Evolutionary conservation across 2,329 filamentous ascomycete genomes (phyloP).

Genomic region (Neonectria neomacrospora): DNA sequence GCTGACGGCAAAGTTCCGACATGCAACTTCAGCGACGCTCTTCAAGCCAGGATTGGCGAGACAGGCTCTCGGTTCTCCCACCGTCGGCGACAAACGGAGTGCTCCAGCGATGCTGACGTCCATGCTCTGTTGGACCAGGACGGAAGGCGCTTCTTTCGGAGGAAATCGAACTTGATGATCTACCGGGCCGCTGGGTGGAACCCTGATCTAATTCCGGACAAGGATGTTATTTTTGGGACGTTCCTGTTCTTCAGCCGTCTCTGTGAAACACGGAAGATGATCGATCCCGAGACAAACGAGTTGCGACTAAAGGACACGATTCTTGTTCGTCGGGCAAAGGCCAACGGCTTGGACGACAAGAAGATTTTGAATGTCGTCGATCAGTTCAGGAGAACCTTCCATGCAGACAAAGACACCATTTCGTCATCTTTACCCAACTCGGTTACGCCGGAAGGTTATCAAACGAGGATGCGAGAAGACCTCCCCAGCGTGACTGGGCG

Average conservation of each 20-base stretch:
- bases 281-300: slow-evolving; percentile 46
- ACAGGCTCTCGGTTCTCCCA: neutral
- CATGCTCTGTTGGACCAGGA: slow-evolving; percentile 6
- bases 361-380: neutral
- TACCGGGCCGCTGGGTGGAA: slow-evolving; percentile 50
- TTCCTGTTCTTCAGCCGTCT: slow-evolving; percentile 43
- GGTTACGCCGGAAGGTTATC: neutral
- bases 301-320: slow-evolving; percentile 44
- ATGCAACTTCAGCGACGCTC: slow-evolving; percentile 20
- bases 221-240: slow-evolving; percentile 43
- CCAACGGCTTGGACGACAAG: slow-evolving; percentile 6
- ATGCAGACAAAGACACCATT: neutral
- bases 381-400: neutral
- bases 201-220: slow-evolving; percentile 50
- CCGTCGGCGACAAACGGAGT: neutral
- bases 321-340: slow-evolving; percentile 40
- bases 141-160: slow-evolving; percentile 46
- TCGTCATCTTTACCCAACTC: neutral
- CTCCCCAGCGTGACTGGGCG: neutral
- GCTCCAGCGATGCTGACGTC: too few relatives aligned
- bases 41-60: slow-evolving; percentile 2
- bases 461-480: neutral
- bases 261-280: slow-evolving; percentile 38
- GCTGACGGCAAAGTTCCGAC: slow-evolving; percentile 18
- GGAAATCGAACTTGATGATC: slow-evolving; percentile 47